Conservation (phyloP, 192 early-diverging fungal species). For the Chytriomyces confervae region DNA sequence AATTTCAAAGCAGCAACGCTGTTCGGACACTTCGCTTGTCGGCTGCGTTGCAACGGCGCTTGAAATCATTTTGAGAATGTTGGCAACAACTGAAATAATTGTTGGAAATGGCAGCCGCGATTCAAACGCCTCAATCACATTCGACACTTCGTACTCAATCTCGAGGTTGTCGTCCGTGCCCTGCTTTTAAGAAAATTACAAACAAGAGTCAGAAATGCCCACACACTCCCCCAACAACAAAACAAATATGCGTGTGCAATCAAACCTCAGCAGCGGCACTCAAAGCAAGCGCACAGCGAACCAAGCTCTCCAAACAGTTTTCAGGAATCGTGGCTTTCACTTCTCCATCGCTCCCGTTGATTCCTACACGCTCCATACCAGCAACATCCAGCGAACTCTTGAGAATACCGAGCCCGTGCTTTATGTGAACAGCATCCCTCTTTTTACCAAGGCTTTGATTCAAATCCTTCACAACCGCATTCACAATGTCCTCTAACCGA, state of each 20-base stretch:
- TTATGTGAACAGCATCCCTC: background rate
- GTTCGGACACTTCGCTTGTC: background rate
- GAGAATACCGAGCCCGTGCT: conserved; percentile 4
- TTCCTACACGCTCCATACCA: background rate
- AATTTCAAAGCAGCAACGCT: conserved; percentile 18
- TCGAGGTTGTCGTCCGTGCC: conserved; percentile 13
- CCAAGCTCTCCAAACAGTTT: background rate
- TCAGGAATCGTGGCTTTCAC: too few relatives aligned
- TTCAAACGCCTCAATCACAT: conserved; percentile 17
- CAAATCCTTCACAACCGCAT: conserved; percentile 17
- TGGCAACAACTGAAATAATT: background rate
- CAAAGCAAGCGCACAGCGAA: background rate
- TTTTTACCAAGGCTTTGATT: background rate
- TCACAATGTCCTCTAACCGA: conserved; percentile 4
- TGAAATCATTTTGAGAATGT: background rate
- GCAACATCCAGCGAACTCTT: conserved; percentile 4
- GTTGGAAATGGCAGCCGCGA: background rate
- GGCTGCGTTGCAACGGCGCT: background rate
- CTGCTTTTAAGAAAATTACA: background rate
- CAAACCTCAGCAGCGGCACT: conserved; percentile 8
- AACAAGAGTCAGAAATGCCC: background rate
- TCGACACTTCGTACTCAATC: conserved; percentile 31
- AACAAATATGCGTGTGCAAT: background rate
- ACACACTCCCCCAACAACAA: too few relatives aligned
- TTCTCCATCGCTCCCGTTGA: background rate